These are phyloP conservation scores for Parmelia sp. DNA, from an alignment of 495 filamentous ascomycete genomes.

Conservation along the genomic window DNA sequence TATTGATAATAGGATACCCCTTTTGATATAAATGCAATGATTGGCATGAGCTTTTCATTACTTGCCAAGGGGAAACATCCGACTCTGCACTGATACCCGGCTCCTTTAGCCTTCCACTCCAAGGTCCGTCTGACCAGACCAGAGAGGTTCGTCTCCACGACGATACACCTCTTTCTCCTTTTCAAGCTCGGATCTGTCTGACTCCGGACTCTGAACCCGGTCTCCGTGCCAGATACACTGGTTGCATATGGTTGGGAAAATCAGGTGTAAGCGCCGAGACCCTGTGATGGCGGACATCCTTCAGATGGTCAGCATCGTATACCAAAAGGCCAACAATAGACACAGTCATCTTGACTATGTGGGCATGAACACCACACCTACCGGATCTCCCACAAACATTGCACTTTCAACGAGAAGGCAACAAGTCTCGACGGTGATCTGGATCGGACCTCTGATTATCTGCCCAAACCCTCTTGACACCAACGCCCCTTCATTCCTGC, in stretches of 20 bases:
- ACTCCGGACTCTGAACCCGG: no score
- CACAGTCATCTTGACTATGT: neutral
- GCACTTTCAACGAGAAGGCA: neutral
- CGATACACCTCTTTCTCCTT: neutral
- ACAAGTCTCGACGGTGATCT: neutral
- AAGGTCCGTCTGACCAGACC: neutral
- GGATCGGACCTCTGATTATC: neutral
- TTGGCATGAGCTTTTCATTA: neutral
- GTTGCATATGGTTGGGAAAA: neutral
- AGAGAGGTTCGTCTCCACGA: neutral
- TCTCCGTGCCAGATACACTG: no score
- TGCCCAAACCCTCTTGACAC: conserved; percentile 17
- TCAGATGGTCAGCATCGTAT: neutral
- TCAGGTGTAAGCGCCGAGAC: neutral
- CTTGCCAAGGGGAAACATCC: neutral
- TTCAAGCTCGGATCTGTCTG: neutral
- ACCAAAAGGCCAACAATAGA: neutral
- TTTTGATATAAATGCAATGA: neutral
- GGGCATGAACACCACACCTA: neutral
- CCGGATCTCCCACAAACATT: no score
- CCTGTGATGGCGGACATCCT: neutral
- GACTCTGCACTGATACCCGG: neutral
- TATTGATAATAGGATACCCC: neutral
- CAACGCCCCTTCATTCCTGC: conserved; percentile 25
- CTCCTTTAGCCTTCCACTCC: neutral